Conservation (phyloP, 164 flowering plant species). For the Stephania yunnanensis region DNA sequence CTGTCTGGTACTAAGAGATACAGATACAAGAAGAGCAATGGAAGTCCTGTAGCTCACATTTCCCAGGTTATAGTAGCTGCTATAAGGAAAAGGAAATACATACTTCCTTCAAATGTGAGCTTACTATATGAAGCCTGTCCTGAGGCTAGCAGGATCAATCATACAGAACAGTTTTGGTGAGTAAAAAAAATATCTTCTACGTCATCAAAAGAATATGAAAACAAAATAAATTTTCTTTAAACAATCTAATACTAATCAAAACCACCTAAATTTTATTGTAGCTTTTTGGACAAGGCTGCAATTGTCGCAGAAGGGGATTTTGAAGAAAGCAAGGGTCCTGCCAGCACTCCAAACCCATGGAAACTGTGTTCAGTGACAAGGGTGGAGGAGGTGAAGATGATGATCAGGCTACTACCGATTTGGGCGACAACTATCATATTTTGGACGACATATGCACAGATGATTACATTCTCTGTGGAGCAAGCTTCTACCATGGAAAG, state of each 20-base stretch:
- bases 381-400: conserved; percentile 79
- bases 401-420: conserved; percentile 49
- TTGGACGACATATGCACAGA: conserved; percentile 85
- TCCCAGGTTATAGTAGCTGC: conserved; percentile 57
- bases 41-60: conserved; percentile 66
- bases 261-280: neutral
- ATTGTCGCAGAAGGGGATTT: conserved; percentile 33
- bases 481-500: conserved; percentile 86
- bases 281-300: conserved; percentile 70
- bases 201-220: too few relatives aligned
- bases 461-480: conserved; percentile 83
- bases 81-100: conserved; percentile 38
- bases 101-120: conserved; percentile 25
- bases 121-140: conserved; percentile 41
- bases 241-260: too few relatives aligned
- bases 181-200: neutral
- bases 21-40: conserved; percentile 52
- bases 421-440: conserved; percentile 90
- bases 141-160: conserved; percentile 34
- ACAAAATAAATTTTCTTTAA: neutral
- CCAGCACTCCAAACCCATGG: conserved; percentile 54
- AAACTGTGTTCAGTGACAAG: conserved; percentile 56
- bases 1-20: conserved; percentile 53
- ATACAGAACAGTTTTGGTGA: conserved; percentile 56
- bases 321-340: conserved; percentile 11